Conservation (phyloP, 345 rosid species). For the Eucalyptus virginea region DNA sequence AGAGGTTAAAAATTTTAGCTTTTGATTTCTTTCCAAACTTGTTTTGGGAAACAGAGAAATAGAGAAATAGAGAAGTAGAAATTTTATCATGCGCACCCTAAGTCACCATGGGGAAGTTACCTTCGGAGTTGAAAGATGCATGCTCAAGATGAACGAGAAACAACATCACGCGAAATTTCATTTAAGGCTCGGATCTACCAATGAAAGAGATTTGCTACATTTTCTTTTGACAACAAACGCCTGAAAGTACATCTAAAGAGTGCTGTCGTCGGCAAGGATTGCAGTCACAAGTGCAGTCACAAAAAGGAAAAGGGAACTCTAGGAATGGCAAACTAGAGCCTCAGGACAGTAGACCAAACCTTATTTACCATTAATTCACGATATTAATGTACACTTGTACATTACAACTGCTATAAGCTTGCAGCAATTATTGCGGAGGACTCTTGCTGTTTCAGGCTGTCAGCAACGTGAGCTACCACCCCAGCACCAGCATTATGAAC, state of each 20-base stretch:
- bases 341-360: neutral
- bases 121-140: neutral
- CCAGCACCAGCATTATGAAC: constrained; percentile 80
- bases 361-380: neutral
- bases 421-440: constrained; percentile 36
- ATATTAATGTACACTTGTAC: neutral
- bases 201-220: neutral
- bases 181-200: neutral
- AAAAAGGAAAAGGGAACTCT: neutral
- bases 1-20: too few relatives aligned
- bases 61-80: too few relatives aligned
- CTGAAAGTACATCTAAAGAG: neutral
- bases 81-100: too few relatives aligned
- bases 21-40: too few relatives aligned
- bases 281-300: neutral
- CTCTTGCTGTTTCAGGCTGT: constrained; percentile 81
- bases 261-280: neutral
- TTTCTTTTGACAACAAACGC: neutral
- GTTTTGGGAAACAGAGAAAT: fast-evolving
- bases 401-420: constrained; percentile 33
- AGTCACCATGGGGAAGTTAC: neutral
- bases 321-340: neutral
- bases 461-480: constrained; percentile 91
- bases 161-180: neutral
- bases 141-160: neutral